Conservation (phyloP, 2,329 filamentous ascomycete species). For the Epicoccum nigrum region DNA sequence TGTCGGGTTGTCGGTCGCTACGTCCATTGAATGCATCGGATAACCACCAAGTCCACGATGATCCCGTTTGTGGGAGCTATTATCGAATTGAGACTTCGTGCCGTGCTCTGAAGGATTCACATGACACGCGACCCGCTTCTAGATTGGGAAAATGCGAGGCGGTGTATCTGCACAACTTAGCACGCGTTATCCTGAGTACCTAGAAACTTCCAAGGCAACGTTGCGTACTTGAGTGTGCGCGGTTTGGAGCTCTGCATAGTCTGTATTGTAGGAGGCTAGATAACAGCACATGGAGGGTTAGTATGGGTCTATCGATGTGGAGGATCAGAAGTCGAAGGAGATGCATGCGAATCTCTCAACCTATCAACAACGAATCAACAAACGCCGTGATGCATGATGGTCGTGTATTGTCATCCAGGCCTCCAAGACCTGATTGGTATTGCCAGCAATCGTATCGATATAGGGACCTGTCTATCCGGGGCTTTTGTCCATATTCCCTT, state of each 20-base stretch:
- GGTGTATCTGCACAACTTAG: slow-evolving; percentile 7
- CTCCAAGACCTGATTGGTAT: not conserved
- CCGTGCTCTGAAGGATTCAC: slow-evolving; percentile 9
- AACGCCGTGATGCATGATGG: not conserved
- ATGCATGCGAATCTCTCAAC: too few relatives aligned
- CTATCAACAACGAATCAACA: not conserved
- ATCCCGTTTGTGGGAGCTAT: not conserved
- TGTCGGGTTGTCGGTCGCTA: slow-evolving; percentile 24
- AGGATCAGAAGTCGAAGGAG: not conserved
- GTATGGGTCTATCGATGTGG: not conserved
- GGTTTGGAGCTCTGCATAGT: not conserved
- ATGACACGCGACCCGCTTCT: slow-evolving; percentile 18
- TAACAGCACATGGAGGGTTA: too few relatives aligned
- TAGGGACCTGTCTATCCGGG: not conserved
- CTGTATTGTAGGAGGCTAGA: too few relatives aligned
- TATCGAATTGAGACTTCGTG: slow-evolving; percentile 6
- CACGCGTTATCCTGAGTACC: not conserved
- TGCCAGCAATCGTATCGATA: slow-evolving; percentile 1
- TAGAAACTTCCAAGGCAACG: not conserved
- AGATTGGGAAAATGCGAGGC: slow-evolving; percentile 2
- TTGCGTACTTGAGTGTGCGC: not conserved
- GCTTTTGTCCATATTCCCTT: not conserved
- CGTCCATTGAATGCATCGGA: slow-evolving; percentile 1
- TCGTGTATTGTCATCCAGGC: slow-evolving; percentile 9
- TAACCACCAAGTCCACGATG: slow-evolving; percentile 5